phyloP scores from a whole-genome alignment of 192 early-diverging fungal species.

The Dimargaris verticillata region DNA sequence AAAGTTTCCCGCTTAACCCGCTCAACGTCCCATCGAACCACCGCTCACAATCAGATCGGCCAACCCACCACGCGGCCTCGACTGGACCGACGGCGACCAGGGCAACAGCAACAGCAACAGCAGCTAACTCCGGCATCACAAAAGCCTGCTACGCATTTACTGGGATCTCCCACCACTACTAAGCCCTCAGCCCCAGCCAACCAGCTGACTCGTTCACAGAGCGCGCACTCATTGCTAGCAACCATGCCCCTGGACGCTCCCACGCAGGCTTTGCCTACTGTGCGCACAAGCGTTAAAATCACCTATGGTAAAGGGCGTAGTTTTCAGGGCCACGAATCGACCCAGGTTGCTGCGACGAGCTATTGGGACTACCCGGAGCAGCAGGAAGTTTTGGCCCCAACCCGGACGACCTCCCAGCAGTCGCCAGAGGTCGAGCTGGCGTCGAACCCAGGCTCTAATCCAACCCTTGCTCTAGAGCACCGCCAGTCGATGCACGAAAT shows the following conservation, averaged over 20 bases:
- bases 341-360: too few relatives aligned
- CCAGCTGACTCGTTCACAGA: too few relatives aligned
- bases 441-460: not conserved
- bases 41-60: not conserved
- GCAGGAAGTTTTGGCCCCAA: not conserved
- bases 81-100: not conserved
- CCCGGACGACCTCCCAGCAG: not conserved
- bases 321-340: too few relatives aligned
- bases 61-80: not conserved
- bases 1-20: slow-evolving; percentile 1
- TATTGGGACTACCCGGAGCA: too few relatives aligned
- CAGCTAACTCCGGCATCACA: not conserved
- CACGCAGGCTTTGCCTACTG: too few relatives aligned
- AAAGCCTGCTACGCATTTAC: not conserved
- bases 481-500: not conserved
- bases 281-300: too few relatives aligned
- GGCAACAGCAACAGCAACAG: not conserved
- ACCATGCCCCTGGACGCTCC: too few relatives aligned
- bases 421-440: not conserved
- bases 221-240: too few relatives aligned
- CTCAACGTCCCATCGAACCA: not conserved
- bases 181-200: too few relatives aligned
- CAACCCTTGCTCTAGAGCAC: not conserved
- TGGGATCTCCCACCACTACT: too few relatives aligned
- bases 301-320: too few relatives aligned